Base-by-base conservation (phyloP, 148 eudicot species). In the Camellia granthamiana region DNA sequence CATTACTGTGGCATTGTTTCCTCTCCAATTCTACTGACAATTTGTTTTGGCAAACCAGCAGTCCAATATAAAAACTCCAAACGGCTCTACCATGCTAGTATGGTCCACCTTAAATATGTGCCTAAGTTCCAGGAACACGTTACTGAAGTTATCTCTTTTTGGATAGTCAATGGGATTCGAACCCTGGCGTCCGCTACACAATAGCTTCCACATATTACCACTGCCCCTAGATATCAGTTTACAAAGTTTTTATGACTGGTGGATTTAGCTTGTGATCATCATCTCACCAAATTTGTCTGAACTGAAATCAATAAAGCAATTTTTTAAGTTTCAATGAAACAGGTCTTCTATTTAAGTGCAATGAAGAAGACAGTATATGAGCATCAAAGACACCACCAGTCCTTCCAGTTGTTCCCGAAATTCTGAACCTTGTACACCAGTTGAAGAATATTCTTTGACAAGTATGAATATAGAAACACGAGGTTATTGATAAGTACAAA, bases 341-440 rank as follows among this genome's bases (percentile, higher is more conserved):
- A 65, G 18, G 62, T 67, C 71, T 49, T 18, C 58, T 77, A 62
- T 77, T 46, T 12, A 64, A 19, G 12, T 14, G 30, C 60, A 30
- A 42, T 77, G 79, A 72, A 47, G 41, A 51, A 52, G 30, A 54
- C 56, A 16, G 63, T 65, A 46, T 47, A 78, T 54, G 64, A 78
- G 64, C 74, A 67, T 41, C 23, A 67, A 38, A 54, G 74, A 54
- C n/a, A 63, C 21, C 43, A 78, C 63, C 54, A 30, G 12, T 38
- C 46, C 38, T 30, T 51, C 79, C 79, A 77, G 72, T 65, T 41
- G 64, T 67, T 38, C 65, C 74, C 47, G 64, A 78, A 78, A 67
- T 67, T 52, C 52, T 78, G 74, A 41, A 78, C 41, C 80, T 67
- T 30, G 30, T 54, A 78, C 42, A 54, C 73, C 74, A 78, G 63